These are phyloP conservation scores for Colletotrichum tanaceti DNA, from an alignment of 2,329 filamentous ascomycete species.

Conservation along the genomic window DNA sequence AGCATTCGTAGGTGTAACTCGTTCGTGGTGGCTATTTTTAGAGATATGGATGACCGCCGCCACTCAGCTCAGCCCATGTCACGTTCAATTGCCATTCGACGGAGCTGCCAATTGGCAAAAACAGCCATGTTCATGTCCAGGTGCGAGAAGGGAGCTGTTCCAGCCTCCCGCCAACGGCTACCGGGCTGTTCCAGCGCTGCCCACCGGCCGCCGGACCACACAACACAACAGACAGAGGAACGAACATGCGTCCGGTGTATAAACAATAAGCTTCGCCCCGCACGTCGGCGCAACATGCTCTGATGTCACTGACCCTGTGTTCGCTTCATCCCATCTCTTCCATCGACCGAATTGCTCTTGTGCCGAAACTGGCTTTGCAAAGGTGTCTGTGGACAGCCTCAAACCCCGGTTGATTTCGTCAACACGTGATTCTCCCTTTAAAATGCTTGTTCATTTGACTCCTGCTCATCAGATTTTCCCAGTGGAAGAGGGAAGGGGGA, in stretches of 20 bases:
- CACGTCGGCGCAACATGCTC: slow-evolving; percentile 31
- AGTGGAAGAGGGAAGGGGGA: neutral
- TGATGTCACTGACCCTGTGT: slow-evolving; percentile 38
- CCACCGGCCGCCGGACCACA: slow-evolving; percentile 14
- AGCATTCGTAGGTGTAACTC: slow-evolving; percentile 11
- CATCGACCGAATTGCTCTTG: neutral
- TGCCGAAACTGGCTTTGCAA: neutral
- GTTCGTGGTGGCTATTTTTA: slow-evolving; percentile 25
- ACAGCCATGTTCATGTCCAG: neutral
- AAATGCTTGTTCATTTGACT: slow-evolving; percentile 28
- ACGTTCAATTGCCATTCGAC: slow-evolving; percentile 3
- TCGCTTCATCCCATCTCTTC: slow-evolving; percentile 1
- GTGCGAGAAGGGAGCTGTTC: slow-evolving; percentile 1
- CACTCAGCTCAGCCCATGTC: slow-evolving; percentile 26
- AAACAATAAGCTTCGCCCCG: slow-evolving; percentile 39
- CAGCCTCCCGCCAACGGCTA: slow-evolving; percentile 11
- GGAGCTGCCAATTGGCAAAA: slow-evolving; percentile 18
- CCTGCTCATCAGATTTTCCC: neutral
- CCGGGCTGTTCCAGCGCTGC: neutral
- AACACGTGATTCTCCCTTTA: neutral
- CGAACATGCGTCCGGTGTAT: slow-evolving; percentile 33
- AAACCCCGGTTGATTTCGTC: neutral
- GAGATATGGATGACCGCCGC: neutral
- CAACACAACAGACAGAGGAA: slow-evolving; percentile 14
- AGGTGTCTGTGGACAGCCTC: neutral